Conservation (phyloP, 805 yeast genomes). For the Dipodascus albidus region DNA sequence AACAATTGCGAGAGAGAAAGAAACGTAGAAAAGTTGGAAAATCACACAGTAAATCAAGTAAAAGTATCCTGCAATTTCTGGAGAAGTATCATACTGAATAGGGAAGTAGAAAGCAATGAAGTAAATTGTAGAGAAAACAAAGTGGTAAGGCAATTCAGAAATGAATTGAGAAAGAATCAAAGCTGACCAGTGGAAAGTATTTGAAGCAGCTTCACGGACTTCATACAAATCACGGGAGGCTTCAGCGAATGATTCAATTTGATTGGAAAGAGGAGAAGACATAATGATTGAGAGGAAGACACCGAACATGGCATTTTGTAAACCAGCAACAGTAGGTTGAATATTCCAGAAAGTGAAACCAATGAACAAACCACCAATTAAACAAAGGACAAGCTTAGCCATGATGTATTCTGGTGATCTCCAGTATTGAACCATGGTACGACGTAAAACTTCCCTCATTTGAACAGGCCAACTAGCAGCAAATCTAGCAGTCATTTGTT, state of each 20-base stretch:
- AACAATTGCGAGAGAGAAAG: conserved; percentile 44
- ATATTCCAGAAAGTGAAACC: conserved; percentile 65
- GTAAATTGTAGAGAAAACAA: conserved; percentile 37
- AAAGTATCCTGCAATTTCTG: conserved; percentile 38
- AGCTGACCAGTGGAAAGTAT: conserved; percentile 62
- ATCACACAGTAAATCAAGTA: conserved; percentile 39
- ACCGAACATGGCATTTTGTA: conserved; percentile 49
- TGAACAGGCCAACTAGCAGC: conserved; percentile 41
- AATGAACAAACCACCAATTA: conserved; percentile 46
- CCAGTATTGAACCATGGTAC: conserved; percentile 39
- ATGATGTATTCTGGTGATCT: conserved; percentile 52
- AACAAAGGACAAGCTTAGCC: conserved; percentile 43
- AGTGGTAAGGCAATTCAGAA: conserved; percentile 51
- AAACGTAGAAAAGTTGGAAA: conserved; percentile 39
- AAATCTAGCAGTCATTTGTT: conserved; percentile 20
- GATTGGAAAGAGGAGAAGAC: conserved; percentile 49
- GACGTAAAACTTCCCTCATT: conserved; percentile 29
- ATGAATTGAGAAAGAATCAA: conserved; percentile 42
- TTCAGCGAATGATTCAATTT: conserved; percentile 49
- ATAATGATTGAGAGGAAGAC: conserved; percentile 47
- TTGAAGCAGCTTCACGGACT: conserved; percentile 58
- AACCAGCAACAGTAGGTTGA: conserved; percentile 38
- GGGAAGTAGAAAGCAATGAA: conserved; percentile 46
- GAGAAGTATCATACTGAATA: conserved; percentile 30
- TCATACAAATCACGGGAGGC: conserved; percentile 52